Conservation (phyloP, 2,329 filamentous ascomycete genomes). For the Colletotrichum destructivum region DNA sequence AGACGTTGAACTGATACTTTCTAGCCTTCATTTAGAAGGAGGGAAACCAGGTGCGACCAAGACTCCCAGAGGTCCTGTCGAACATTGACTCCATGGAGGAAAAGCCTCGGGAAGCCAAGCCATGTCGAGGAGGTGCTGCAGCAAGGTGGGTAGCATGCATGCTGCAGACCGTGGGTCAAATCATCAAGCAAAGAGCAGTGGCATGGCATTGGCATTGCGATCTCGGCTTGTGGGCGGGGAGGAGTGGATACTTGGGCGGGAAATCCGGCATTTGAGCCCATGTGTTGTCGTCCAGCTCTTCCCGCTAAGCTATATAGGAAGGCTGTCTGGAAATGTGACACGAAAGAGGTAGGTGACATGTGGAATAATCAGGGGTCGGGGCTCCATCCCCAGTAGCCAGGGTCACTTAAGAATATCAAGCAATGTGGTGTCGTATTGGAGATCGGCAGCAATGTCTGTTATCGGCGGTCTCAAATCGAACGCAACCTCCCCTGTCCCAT, state of each 20-base stretch:
- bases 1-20: neutral
- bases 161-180: neutral
- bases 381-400: neutral
- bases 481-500: neutral
- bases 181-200: neutral
- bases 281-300: neutral
- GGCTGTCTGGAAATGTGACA: constrained; percentile 3
- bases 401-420: neutral
- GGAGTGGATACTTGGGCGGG: constrained; percentile 1
- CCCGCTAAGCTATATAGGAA: constrained; percentile 35
- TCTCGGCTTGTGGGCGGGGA: constrained; percentile 22
- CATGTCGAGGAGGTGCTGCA: constrained; percentile 18
- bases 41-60: neutral
- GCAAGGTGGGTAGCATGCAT: constrained; percentile 20
- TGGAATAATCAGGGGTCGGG: constrained; percentile 11
- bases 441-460: constrained; percentile 7
- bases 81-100: constrained; percentile 9
- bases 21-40: constrained; percentile 29
- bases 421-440: neutral
- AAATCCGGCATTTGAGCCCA: constrained; percentile 15
- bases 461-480: constrained; percentile 3
- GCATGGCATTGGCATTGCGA: constrained; percentile 5
- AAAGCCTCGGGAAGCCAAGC: constrained; percentile 11
- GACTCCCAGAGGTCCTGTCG: neutral
- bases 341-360: constrained; percentile 36